A percentile compares a stretch with the other conserved stretches of the same genome.
Evolutionary conservation across 2,329 filamentous ascomycete genomes (phyloP).

Genomic region (Mollisiaceae sp.): DNA sequence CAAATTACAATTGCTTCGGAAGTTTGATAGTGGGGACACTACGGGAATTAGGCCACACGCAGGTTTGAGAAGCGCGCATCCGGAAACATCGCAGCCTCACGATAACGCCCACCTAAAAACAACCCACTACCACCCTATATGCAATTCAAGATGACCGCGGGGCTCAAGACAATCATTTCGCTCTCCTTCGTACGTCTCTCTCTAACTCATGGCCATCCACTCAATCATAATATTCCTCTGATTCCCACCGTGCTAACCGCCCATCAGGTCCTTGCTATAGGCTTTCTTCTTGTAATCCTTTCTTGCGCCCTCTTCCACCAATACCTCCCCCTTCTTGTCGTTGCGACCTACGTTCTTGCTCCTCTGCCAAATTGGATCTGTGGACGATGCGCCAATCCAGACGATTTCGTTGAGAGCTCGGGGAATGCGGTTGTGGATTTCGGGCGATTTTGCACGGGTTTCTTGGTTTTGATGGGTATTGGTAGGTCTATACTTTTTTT

Average conservation of each 20-base stretch:
- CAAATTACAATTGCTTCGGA: not conserved
- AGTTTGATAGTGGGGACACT: not conserved
- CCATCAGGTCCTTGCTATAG: slow-evolving; percentile 83
- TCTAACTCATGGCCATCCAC: slow-evolving; percentile 7
- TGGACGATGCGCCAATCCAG: slow-evolving; percentile 82
- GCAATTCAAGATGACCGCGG: slow-evolving; percentile 65
- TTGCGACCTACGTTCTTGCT: slow-evolving; percentile 92
- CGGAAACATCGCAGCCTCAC: slow-evolving; percentile 17
- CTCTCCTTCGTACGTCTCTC: slow-evolving; percentile 81
- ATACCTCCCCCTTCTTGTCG: slow-evolving; percentile 94
- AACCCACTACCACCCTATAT: slow-evolving; percentile 20
- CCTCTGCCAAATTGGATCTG: slow-evolving; percentile 98
- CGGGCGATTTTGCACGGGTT: slow-evolving; percentile 91
- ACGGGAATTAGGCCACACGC: not conserved
- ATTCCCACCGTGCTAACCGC: not conserved
- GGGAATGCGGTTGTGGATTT: slow-evolving; percentile 89
- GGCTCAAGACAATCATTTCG: slow-evolving; percentile 98
- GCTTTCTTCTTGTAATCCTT: slow-evolving; percentile 98
- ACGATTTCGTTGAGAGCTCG: slow-evolving; percentile 88
- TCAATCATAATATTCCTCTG: not conserved
- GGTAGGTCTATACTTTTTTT: slow-evolving; percentile 62
- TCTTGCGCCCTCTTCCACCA: slow-evolving; percentile 94
- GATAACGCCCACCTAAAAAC: slow-evolving; percentile 9
- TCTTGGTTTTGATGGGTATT: slow-evolving; percentile 96
- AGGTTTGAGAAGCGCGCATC: not conserved